A percentile compares a stretch with the other conserved stretches of the same genome.
phyloP scores from a whole-genome alignment of 345 rosid genomes.

The Hibiscus trionum region DNA sequence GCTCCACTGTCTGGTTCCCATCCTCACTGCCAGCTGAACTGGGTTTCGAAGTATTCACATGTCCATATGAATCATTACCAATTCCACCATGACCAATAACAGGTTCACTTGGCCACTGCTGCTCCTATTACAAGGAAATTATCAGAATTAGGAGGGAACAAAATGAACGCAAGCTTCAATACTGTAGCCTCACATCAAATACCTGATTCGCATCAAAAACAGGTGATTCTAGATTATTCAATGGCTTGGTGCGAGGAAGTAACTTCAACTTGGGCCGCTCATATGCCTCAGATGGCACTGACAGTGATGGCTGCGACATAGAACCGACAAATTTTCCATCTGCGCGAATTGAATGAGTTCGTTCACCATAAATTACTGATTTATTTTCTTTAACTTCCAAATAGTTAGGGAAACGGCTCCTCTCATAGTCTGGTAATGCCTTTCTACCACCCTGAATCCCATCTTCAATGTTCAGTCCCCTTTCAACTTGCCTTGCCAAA shows the following conservation, averaged over 20 bases:
- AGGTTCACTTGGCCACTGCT: conserved; percentile 20
- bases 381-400: conserved; percentile 38
- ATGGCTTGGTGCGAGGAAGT: conserved; percentile 55
- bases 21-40: conserved; percentile 31
- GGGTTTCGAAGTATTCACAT: conserved; percentile 27
- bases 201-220: conserved; percentile 41
- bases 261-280: conserved; percentile 70
- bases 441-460: conserved; percentile 32
- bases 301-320: conserved; percentile 27
- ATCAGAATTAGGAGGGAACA: conserved; percentile 13
- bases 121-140: conserved; percentile 25
- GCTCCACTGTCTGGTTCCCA: conserved; percentile 44
- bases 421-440: conserved; percentile 32
- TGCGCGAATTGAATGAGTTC: conserved; percentile 26
- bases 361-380: conserved; percentile 18
- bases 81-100: conserved; percentile 24
- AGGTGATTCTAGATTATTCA: conserved; percentile 39
- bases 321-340: conserved; percentile 34
- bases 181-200: not conserved
- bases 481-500: conserved; percentile 34
- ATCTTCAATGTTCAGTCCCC: conserved; percentile 27
- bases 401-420: conserved; percentile 20
- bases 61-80: conserved; percentile 24
- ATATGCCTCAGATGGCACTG: conserved; percentile 30
- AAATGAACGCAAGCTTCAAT: conserved; percentile 4